Base-by-base conservation (phyloP, 2,329 filamentous ascomycete species). In the Neodidymelliopsis sp. region DNA sequence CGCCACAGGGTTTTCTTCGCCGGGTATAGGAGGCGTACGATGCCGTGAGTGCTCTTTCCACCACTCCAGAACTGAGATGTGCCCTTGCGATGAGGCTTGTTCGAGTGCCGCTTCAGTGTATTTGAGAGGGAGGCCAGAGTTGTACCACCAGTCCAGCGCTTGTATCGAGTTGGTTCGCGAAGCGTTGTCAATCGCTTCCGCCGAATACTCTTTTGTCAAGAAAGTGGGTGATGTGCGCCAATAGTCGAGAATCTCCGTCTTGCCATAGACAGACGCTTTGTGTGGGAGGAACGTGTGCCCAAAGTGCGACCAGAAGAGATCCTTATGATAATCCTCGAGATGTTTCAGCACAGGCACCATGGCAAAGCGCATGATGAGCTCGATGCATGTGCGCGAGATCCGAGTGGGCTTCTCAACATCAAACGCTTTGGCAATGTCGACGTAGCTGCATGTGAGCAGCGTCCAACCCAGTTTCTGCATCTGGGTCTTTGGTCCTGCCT, bases 91-190 rank as follows among this genome's bases (percentile, higher is more conserved):
- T 49, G 88, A 93, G 22, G 93, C 92, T 64, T 92, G 88, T 72
- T 97, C 93, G 13, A 97, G 82, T 0, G 93, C 90, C 4, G 86
- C 82, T 69, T 96, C 91, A 9, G 89, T 96, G 72, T 94, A 96
- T 59, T 90, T 87, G 15, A 97, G 79, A 2, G 87, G 84, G 2
- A 97, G 79, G 0, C 88, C 89, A 0, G 88, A 90, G 16, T 87
- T 82, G 69, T 89, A 88, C 93, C 93, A 97, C 89, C 91, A 96
- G 64, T 96, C 89, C 1, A 97, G 81, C 0, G 96, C 87, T 56
- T 90, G 84, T 11, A 95, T 82, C 60, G 91, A 94, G 4, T 93
- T 92, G 49, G 90, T 88, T 43, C 88, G 87, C 1, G 90, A 95
- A 6, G 93, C 93, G 22, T 89, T 89, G 66, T 97, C 91, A 19